Evolutionary conservation across 1,139 yeast genomes (phyloP).

Genomic region (Debaryomyces sp.): DNA sequence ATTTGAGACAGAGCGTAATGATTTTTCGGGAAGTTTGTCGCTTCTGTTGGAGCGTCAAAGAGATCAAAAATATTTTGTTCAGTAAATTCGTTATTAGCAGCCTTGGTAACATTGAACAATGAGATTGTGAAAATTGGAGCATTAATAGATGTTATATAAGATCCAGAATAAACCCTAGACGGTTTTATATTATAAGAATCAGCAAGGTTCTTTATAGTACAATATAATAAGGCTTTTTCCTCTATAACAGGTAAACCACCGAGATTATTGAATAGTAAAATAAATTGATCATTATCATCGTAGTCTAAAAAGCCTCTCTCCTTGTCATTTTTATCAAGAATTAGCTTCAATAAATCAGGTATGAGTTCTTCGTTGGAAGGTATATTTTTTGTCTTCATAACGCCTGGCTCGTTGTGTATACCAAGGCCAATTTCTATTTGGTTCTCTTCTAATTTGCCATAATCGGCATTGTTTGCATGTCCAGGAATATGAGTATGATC

Average conservation of each 20-base stretch:
- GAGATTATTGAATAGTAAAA: slow-evolving; percentile 63
- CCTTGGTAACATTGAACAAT: slow-evolving; percentile 56
- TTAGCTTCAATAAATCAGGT: slow-evolving; percentile 32
- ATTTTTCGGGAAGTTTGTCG: slow-evolving; percentile 60
- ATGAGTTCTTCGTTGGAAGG: slow-evolving; percentile 55
- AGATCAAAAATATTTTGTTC: slow-evolving; percentile 34
- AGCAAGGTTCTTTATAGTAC: slow-evolving; percentile 31
- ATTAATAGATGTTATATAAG: slow-evolving; percentile 71
- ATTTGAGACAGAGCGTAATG: background rate
- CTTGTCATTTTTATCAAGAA: slow-evolving; percentile 25
- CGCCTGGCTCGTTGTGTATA: slow-evolving; percentile 84
- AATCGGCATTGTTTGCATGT: slow-evolving; percentile 42
- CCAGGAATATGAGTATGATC: slow-evolving; percentile 83
- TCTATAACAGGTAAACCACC: slow-evolving; percentile 59
- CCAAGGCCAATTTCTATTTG: slow-evolving; percentile 84
- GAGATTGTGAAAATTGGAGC: slow-evolving; percentile 79
- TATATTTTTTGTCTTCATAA: slow-evolving; percentile 39
- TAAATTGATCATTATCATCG: slow-evolving; percentile 53
- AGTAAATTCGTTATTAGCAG: slow-evolving; percentile 16
- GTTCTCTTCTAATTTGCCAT: slow-evolving; percentile 25
- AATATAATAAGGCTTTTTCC: slow-evolving; percentile 34
- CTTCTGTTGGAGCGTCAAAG: slow-evolving; percentile 62
- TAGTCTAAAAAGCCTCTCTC: slow-evolving; percentile 66
- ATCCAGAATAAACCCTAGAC: slow-evolving; percentile 58
- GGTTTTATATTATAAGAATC: slow-evolving; percentile 63